Evolutionary conservation across 1,139 yeast genomes (phyloP), one percentile per base, ranked within the genome.

Genomic region (Candida sanyaensis): DNA sequence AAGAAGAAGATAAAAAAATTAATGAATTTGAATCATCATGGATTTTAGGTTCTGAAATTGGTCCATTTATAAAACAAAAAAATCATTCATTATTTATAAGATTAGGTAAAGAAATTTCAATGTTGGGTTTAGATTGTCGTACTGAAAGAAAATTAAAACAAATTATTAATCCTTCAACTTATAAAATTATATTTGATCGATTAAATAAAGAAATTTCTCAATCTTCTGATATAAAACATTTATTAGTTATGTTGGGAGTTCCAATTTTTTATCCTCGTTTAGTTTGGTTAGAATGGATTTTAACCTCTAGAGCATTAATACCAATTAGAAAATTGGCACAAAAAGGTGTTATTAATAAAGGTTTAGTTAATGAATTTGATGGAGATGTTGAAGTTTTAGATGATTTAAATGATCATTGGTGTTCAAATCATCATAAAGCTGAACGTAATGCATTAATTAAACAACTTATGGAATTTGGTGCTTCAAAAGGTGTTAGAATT

Each of bases 381-480:
- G 97, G 97, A 1, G 83, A 87, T 39, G 84, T 92, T 17, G 98
- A 92, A 67, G 82, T 92, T 13, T 76, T 92, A 55, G 98, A 93
- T 61, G 98, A 92, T 63, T 76, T 93, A 63, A 87, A 91, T 62
- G 99, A 92, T 64, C 98, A 93, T 66, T 92, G 98, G 98, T 91
- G 97, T 66, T 87, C 97, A 5, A 78, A 78, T 50, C 80, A 85
- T 63, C 99, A 92, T 56, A 89, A 89, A 63, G 67, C 70, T 46
- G 97, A 89, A 66, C 77, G 97, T 51, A 89, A 89, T 64, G 63
- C 62, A 54, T 70, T 90, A 44, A 68, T 88, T 41, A 72, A 73
- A 45, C 69, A 73, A 46, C 69, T 89, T 44, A 81, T 82, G 54
- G 79, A 78, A 43, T 81, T 88, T 58, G 90, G 93, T 4, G 79